Conservation (phyloP, 2,329 filamentous ascomycete genomes). For the Acrodontium crateriforme region DNA sequence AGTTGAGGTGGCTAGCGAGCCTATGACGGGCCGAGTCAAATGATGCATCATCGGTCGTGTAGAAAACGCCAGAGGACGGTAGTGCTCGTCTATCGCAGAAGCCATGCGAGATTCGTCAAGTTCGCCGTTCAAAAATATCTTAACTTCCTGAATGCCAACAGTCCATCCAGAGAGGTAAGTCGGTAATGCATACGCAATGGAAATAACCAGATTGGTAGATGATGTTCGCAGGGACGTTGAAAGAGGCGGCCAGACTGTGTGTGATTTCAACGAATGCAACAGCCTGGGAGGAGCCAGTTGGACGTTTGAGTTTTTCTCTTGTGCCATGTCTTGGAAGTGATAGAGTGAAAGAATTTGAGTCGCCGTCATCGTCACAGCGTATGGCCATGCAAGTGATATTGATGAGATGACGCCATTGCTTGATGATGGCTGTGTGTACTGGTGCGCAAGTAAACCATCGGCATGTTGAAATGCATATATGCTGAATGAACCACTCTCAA, state of each 20-base stretch:
- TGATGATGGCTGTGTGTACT: constrained; percentile 48
- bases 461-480: constrained; percentile 48
- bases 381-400: constrained; percentile 60
- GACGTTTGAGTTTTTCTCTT: background rate
- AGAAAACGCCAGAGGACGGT: constrained; percentile 26
- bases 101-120: constrained; percentile 37
- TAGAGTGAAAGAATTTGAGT: constrained; percentile 66
- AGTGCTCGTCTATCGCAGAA: constrained; percentile 36
- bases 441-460: constrained; percentile 30
- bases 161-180: constrained; percentile 71
- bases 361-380: constrained; percentile 64
- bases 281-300: constrained; percentile 36
- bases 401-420: constrained; percentile 51
- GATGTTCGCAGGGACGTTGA: constrained; percentile 69
- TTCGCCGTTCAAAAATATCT: constrained; percentile 40
- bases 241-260: constrained; percentile 63
- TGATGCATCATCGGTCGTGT: constrained; percentile 16
- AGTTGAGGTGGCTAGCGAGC: constrained; percentile 6
- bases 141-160: constrained; percentile 80
- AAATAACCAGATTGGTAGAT: constrained; percentile 53
- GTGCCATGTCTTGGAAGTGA: constrained; percentile 7
- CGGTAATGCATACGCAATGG: constrained; percentile 74
- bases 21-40: constrained; percentile 8
- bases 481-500: constrained; percentile 55
- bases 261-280: constrained; percentile 66